Percentiles rank a stretch among this genome's conserved stretches.
Evolutionary conservation across 495 filamentous ascomycete species (phyloP).

Genomic region (Penicillium parvum): DNA sequence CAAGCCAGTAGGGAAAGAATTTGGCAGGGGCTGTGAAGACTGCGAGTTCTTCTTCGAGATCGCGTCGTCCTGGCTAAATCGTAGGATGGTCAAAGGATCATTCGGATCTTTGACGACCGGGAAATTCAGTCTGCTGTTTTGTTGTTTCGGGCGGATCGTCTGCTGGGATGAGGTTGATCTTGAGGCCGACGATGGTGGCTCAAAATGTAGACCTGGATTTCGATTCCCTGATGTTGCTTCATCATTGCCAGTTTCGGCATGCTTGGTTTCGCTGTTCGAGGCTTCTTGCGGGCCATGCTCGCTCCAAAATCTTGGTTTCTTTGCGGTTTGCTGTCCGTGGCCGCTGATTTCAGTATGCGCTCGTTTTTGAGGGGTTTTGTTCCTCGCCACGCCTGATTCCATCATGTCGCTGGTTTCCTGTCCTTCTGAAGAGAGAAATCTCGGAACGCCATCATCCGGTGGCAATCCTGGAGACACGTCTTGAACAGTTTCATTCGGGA

Average conservation of each 20-base stretch:
- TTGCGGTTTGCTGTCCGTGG: conserved; percentile 7
- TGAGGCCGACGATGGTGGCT: conserved; percentile 13
- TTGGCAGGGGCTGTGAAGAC: conserved; percentile 16
- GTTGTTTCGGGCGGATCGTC: conserved; percentile 19
- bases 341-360: conserved; percentile 1
- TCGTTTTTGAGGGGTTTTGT: conserved; percentile 8
- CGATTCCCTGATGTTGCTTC: neutral
- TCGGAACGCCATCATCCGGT: neutral
- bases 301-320: conserved; percentile 28
- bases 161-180: conserved; percentile 26
- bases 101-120: conserved; percentile 77
- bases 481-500: conserved; percentile 5
- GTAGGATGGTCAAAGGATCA: conserved; percentile 56
- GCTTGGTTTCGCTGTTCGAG: neutral
- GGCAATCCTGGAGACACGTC: neutral
- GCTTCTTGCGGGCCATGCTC: neutral
- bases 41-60: conserved; percentile 33
- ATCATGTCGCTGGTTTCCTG: no score
- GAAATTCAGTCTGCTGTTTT: conserved; percentile 51
- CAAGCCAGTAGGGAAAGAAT: conserved; percentile 13
- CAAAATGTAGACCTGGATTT: neutral
- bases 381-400: no score
- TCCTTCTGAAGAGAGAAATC: no score
- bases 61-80: conserved; percentile 62
- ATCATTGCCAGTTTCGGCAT: neutral